Evolutionary conservation across 192 early-diverging fungal species (phyloP).

Genomic region (Mortierella hygrophila): DNA sequence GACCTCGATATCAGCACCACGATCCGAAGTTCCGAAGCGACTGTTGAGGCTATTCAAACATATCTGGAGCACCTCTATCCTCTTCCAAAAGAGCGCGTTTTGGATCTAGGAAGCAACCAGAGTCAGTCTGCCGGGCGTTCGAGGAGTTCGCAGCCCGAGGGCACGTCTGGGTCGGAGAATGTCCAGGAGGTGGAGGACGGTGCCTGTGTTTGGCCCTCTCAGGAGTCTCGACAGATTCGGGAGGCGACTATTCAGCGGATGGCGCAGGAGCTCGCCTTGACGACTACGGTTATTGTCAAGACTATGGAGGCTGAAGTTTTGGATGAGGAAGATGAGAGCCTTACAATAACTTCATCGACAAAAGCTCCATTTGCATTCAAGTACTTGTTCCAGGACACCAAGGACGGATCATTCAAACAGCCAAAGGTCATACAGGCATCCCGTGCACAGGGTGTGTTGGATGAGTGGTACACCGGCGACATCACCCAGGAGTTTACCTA

Average conservation of each 20-base stretch:
- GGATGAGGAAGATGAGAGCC: background rate
- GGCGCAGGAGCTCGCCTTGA: conserved; percentile 26
- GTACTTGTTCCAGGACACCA: conserved; percentile 19
- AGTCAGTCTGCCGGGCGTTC: background rate
- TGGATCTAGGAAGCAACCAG: background rate
- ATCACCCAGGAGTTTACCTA: background rate
- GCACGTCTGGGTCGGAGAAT: background rate
- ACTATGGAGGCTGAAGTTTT: background rate
- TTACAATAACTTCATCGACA: background rate
- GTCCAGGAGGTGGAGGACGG: background rate
- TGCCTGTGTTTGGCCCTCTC: conserved; percentile 12
- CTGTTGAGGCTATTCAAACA: background rate
- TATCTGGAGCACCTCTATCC: conserved; percentile 21
- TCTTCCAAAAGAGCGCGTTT: background rate
- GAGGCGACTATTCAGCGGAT: conserved; percentile 18
- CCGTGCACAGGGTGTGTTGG: background rate
- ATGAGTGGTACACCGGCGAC: conserved; percentile 32
- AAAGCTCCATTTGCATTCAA: conserved; percentile 1
- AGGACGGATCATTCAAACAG: background rate
- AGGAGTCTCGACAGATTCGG: conserved; percentile 18
- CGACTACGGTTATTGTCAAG: conserved; percentile 4
- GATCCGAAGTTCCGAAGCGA: background rate
- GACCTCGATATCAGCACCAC: conserved; percentile 3
- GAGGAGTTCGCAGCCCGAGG: background rate
- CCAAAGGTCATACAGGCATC: background rate